phyloP scores from a whole-genome alignment of 306 rosid genomes.

The Lotus japonicus region DNA sequence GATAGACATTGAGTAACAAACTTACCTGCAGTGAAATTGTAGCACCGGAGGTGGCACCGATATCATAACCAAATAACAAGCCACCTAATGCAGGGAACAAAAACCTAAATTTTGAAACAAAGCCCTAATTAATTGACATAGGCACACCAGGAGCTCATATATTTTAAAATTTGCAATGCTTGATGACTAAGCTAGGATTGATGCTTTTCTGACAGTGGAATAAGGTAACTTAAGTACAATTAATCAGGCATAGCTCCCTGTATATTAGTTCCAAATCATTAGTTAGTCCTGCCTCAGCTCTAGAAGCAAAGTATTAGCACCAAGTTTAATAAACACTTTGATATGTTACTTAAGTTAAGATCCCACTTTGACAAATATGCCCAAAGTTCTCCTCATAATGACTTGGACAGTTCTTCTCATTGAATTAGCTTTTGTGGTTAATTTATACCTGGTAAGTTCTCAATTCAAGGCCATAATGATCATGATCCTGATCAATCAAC shows the following conservation, averaged over 20 bases:
- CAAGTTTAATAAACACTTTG: neutral
- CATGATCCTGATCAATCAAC: neutral
- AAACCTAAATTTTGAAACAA: conserved; percentile 51
- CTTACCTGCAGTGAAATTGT: conserved; percentile 75
- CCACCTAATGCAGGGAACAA: conserved; percentile 97
- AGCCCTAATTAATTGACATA: neutral
- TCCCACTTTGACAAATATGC: neutral
- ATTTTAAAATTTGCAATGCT: neutral
- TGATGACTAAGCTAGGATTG: neutral
- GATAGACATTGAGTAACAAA: conserved; percentile 9
- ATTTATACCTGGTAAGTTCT: neutral
- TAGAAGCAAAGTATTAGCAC: neutral
- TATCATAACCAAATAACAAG: conserved; percentile 90
- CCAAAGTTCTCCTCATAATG: neutral
- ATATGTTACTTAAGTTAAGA: neutral
- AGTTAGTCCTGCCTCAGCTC: neutral
- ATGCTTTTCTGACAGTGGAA: neutral
- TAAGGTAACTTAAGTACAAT: neutral
- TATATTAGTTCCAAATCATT: neutral
- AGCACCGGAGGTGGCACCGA: conserved; percentile 97
- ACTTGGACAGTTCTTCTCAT: neutral
- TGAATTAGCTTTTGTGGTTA: too few relatives aligned
- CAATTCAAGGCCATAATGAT: neutral
- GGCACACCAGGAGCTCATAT: neutral
- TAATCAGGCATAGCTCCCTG: neutral